phyloP scores from a whole-genome alignment of 805 yeast genomes.

The Candida loeiensis region DNA sequence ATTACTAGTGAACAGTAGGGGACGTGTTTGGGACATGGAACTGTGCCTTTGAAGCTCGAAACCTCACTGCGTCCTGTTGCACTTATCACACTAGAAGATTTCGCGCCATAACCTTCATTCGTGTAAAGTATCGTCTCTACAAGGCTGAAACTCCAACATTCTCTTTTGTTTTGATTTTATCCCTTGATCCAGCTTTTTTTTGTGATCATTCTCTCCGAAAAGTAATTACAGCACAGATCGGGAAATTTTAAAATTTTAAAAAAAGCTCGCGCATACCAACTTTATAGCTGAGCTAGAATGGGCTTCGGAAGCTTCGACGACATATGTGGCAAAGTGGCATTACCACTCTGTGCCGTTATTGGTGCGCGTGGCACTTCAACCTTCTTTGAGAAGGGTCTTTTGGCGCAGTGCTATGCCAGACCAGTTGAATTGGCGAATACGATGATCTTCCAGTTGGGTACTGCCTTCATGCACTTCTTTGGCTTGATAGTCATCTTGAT shows the following conservation, averaged over 20 bases:
- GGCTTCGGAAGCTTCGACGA: constrained; percentile 61
- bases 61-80: too few species aligned
- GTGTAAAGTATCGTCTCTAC: too few species aligned
- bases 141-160: background rate
- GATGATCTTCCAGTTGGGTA: constrained; percentile 82
- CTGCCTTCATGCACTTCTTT: constrained; percentile 79
- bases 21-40: too few species aligned
- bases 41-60: too few species aligned
- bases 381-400: constrained; percentile 51
- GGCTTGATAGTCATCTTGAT: constrained; percentile 61
- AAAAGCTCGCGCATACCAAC: background rate
- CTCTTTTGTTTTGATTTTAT: background rate
- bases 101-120: too few species aligned
- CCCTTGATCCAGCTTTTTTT: constrained; percentile 2
- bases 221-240: constrained; percentile 1
- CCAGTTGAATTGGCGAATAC: constrained; percentile 88
- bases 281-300: constrained; percentile 36
- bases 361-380: constrained; percentile 40
- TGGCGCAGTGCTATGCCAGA: constrained; percentile 80
- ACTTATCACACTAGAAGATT: too few species aligned
- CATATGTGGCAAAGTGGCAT: constrained; percentile 64
- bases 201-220: background rate
- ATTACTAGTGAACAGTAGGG: too few species aligned
- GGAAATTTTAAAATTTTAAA: background rate
- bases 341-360: constrained; percentile 78